Percentiles rank a stretch among this genome's conserved stretches.
phyloP scores from a whole-genome alignment of 2,329 filamentous ascomycete species.

The Stemphylium lycopersici region DNA sequence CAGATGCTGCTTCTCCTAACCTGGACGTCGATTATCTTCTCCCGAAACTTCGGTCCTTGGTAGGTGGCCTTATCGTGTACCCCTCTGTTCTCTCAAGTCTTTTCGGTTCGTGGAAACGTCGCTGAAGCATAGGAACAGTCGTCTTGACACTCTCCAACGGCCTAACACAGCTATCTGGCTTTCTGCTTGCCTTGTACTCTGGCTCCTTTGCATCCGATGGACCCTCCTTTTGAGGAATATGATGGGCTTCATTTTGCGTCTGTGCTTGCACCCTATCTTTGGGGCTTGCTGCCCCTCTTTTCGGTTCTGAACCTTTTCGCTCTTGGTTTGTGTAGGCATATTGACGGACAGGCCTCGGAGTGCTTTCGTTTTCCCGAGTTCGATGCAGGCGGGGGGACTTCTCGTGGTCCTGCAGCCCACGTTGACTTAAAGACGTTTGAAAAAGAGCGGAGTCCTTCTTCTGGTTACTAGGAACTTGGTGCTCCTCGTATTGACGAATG shows the following conservation, averaged over 20 bases:
- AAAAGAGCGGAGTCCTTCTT: constrained; percentile 17
- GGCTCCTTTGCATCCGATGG: background rate
- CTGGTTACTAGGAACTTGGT: constrained; percentile 24
- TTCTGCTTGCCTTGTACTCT: background rate
- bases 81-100: too few species aligned
- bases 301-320: too few species aligned
- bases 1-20: too few species aligned
- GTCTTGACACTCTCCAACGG: background rate
- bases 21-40: too few species aligned
- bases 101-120: background rate
- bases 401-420: constrained; percentile 23
- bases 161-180: background rate
- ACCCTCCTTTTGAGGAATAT: background rate
- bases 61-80: too few species aligned
- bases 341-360: background rate
- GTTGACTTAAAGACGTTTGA: constrained; percentile 21
- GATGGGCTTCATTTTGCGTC: too few species aligned
- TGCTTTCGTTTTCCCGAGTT: constrained; percentile 14
- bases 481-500: constrained; percentile 25
- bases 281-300: too few species aligned
- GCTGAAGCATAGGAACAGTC: background rate
- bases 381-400: constrained; percentile 18
- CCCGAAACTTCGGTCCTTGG: too few species aligned
- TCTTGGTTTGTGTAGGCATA: too few species aligned
- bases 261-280: too few species aligned